These are phyloP conservation scores for Dictyostelium purpureum DNA, from an alignment of 78 protist species.

Conservation along the genomic window DNA sequence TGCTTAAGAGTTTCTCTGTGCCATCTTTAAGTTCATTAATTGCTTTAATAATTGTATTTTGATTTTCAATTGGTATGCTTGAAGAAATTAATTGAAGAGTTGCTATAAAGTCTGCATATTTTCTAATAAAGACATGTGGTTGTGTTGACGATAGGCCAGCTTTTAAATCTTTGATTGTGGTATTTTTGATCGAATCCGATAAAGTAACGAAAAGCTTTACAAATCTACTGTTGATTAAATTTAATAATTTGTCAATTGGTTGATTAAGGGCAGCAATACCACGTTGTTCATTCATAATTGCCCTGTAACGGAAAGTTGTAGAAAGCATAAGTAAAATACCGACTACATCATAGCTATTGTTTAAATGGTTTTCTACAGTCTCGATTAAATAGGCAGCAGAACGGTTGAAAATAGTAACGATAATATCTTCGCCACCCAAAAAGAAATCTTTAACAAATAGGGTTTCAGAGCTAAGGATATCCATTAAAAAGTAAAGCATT, in stretches of 20 bases:
- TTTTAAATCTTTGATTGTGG: conserved; percentile 25
- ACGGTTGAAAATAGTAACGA: not conserved
- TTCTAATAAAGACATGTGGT: conserved; percentile 6
- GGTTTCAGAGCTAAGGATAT: conserved; percentile 13
- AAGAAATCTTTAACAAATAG: conserved; percentile 43
- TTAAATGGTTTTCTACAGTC: not conserved
- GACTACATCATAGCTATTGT: conserved; percentile 10
- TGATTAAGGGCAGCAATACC: conserved; percentile 4
- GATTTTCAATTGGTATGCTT: not conserved
- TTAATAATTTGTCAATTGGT: conserved; percentile 18
- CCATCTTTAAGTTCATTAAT: not conserved
- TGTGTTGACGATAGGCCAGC: not conserved
- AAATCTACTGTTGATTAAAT: not conserved
- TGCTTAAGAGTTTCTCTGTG: not conserved
- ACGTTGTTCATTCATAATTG: not conserved
- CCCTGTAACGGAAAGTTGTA: not conserved
- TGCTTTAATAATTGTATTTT: not conserved
- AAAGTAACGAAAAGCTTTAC: not conserved
- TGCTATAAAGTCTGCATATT: conserved; percentile 17
- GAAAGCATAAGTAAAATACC: not conserved
- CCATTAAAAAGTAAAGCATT: conserved; percentile 55
- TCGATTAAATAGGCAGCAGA: not conserved
- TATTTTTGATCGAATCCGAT: not conserved
- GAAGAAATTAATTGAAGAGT: not conserved
- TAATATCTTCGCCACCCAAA: conserved; percentile 67